Conservation (phyloP, 495 filamentous ascomycete genomes). For the Entonaema liquescens region DNA sequence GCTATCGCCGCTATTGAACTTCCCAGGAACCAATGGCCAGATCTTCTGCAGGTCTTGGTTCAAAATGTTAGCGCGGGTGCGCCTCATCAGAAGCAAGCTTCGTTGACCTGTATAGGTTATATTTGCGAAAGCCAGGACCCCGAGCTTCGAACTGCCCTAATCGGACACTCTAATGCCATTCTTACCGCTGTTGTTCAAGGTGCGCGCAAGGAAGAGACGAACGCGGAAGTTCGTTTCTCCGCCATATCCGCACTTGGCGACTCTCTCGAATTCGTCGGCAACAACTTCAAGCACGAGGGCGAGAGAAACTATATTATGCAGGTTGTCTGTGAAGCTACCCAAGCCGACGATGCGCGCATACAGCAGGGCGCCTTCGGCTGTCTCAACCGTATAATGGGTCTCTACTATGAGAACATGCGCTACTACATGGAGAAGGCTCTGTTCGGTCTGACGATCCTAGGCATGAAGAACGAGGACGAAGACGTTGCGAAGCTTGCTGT, state of each 20-base stretch:
- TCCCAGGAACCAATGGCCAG: conserved; percentile 92
- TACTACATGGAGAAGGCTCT: conserved; percentile 99
- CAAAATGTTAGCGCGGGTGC: conserved; percentile 88
- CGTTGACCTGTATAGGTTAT: conserved; percentile 92
- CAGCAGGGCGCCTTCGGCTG: conserved; percentile 96
- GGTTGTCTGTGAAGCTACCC: conserved; percentile 98
- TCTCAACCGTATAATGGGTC: conserved; percentile 95
- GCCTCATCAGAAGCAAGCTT: conserved; percentile 90
- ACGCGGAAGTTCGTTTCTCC: conserved; percentile 85
- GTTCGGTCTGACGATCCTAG: conserved; percentile 97
- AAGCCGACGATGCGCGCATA: conserved; percentile 86
- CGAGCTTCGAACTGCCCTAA: conserved; percentile 82
- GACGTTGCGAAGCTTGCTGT: conserved; percentile 97
- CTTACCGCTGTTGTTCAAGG: conserved; percentile 97
- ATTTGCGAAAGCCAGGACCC: conserved; percentile 95
- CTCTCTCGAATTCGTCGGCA: conserved; percentile 95
- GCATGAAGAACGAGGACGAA: conserved; percentile 97
- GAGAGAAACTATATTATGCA: conserved; percentile 99
- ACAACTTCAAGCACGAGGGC: conserved; percentile 98
- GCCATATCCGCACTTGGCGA: conserved; percentile 94
- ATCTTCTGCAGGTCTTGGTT: conserved; percentile 87
- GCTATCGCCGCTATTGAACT: conserved; percentile 95
- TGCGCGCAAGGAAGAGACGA: conserved; percentile 93
- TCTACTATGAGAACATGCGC: conserved; percentile 99
- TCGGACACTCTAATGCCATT: conserved; percentile 93